A percentile compares a stretch with the other conserved stretches of the same genome.
Evolutionary conservation across 2,329 filamentous ascomycete species (phyloP).

Genomic region (Phialophora tarda): DNA sequence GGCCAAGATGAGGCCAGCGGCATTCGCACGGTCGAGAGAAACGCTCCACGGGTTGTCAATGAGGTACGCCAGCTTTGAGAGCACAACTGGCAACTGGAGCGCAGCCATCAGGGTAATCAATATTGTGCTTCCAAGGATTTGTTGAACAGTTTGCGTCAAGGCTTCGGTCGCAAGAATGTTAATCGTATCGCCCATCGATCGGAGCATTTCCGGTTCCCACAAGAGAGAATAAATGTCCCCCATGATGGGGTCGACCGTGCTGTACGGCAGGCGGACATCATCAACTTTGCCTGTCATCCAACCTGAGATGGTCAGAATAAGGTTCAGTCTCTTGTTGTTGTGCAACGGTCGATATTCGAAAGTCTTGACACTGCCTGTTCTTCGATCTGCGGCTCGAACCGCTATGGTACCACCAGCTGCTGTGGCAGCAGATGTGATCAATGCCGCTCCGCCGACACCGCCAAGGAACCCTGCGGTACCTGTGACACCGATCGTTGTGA

Average conservation of each 20-base stretch:
- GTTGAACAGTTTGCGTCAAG: slow-evolving; percentile 92
- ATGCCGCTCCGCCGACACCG: slow-evolving; percentile 86
- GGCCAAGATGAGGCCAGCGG: slow-evolving; percentile 88
- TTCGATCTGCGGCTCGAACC: slow-evolving; percentile 78
- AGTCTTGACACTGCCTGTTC: slow-evolving; percentile 90
- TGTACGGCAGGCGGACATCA: slow-evolving; percentile 92
- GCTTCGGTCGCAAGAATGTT: slow-evolving; percentile 98
- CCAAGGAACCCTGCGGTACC: slow-evolving; percentile 89
- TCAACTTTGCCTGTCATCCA: slow-evolving; percentile 99
- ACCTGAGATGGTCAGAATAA: slow-evolving; percentile 92
- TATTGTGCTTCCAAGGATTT: slow-evolving; percentile 89
- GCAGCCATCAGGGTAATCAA: slow-evolving; percentile 89
- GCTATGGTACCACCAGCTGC: slow-evolving; percentile 87
- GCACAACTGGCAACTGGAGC: slow-evolving; percentile 84
- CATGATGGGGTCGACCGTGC: slow-evolving; percentile 96
- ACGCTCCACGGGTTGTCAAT: slow-evolving; percentile 99
- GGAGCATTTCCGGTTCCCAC: slow-evolving; percentile 98
- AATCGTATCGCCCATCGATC: slow-evolving; percentile 97
- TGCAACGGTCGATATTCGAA: slow-evolving; percentile 96
- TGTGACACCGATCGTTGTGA: slow-evolving; percentile 90
- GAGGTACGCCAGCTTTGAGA: slow-evolving; percentile 92
- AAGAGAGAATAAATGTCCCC: slow-evolving; percentile 95
- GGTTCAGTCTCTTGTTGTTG: slow-evolving; percentile 96
- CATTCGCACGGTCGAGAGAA: slow-evolving; percentile 87
- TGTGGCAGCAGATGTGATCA: slow-evolving; percentile 89